phyloP scores from a whole-genome alignment of 129 eudicot species.

The Flaveria robusta region DNA sequence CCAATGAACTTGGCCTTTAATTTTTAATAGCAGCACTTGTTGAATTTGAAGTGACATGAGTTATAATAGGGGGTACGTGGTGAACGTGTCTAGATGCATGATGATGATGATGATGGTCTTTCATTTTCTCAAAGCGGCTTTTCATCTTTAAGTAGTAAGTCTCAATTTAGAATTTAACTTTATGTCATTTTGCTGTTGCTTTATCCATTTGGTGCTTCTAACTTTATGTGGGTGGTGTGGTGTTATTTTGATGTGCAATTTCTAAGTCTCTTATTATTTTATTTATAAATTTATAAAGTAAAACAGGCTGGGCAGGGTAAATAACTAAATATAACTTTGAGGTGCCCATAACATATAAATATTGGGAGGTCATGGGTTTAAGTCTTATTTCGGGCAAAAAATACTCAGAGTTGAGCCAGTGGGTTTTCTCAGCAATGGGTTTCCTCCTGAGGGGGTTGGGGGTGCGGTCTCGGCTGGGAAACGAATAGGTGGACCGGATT shows the following conservation, averaged over 20 bases:
- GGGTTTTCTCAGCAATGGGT: no score
- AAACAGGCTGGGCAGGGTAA: no score
- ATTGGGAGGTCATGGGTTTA: no score
- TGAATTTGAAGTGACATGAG: background rate
- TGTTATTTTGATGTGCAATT: background rate
- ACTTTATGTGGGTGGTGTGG: background rate
- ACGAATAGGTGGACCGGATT: no score
- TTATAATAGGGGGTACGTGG: background rate
- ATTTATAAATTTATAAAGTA: background rate
- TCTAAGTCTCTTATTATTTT: conserved; percentile 1
- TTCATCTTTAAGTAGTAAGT: background rate
- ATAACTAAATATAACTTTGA: no score
- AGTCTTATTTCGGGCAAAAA: no score
- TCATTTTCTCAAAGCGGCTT: conserved; percentile 12
- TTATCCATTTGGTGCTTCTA: conserved; percentile 13
- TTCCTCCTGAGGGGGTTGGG: no score
- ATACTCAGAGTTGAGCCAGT: no score
- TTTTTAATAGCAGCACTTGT: background rate
- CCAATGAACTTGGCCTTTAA: background rate
- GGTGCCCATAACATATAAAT: no score
- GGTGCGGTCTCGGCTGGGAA: no score
- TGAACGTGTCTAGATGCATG: background rate
- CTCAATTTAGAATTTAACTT: conserved; percentile 5
- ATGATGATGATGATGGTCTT: conserved; percentile 10
- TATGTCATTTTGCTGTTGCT: conserved; percentile 2